phyloP scores from a whole-genome alignment of 257 asterid species.

The Fraxinus cuspidata region DNA sequence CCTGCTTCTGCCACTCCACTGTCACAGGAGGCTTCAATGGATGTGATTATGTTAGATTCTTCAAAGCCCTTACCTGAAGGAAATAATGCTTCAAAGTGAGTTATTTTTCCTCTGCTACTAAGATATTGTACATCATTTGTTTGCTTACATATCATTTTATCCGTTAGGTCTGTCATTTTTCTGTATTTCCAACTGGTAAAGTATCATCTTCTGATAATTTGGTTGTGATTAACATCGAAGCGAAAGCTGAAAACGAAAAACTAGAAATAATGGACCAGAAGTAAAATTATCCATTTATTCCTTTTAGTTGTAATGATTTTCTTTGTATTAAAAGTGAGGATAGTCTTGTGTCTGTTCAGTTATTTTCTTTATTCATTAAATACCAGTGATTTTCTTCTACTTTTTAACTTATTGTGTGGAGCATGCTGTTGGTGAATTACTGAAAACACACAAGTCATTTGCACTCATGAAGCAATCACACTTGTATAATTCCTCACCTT shows the following conservation, averaged over 20 bases:
- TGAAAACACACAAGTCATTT: too few species aligned
- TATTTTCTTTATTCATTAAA: background rate
- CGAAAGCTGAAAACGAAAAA: background rate
- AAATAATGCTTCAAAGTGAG: constrained; percentile 69
- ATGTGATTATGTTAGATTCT: constrained; percentile 43
- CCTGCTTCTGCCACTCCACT: constrained; percentile 47
- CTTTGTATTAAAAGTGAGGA: background rate
- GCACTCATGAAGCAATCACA: too few species aligned
- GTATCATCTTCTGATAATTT: background rate
- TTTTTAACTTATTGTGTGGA: too few species aligned
- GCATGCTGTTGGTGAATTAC: too few species aligned
- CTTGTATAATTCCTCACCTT: too few species aligned
- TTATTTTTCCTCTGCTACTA: constrained; percentile 18
- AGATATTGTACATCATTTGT: background rate
- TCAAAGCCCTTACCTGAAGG: constrained; percentile 57
- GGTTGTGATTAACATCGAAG: too few species aligned
- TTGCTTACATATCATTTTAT: background rate
- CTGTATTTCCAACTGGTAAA: background rate
- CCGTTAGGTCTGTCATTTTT: background rate
- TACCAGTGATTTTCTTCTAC: background rate
- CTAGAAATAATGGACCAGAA: background rate
- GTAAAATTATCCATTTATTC: background rate
- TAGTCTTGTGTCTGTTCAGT: background rate
- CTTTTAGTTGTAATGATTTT: background rate
- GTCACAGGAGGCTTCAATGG: constrained; percentile 46